phyloP scores from a whole-genome alignment of 305 asterid species.

The Fraxinus albicans region DNA sequence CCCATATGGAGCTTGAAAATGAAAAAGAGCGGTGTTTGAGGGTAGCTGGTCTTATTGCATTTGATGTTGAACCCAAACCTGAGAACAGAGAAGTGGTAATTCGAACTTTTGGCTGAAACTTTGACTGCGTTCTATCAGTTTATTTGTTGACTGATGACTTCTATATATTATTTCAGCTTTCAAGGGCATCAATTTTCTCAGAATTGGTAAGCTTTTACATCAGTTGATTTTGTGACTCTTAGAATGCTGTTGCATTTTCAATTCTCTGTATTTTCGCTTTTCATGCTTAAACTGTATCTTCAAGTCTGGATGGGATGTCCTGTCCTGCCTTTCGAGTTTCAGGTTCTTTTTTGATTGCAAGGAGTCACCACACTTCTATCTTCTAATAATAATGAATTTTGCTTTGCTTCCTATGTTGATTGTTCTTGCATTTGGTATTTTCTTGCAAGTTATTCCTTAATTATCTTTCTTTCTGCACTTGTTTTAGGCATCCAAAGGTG shows the following conservation, averaged over 20 bases:
- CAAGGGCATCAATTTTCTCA: constrained; percentile 71
- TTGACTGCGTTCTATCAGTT: constrained; percentile 5
- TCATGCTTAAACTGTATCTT: constrained; percentile 7
- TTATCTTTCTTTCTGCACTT: constrained; percentile 14
- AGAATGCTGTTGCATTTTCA: background rate
- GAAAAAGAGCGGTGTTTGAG: constrained; percentile 72
- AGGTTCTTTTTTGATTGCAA: background rate
- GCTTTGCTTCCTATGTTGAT: constrained; percentile 5
- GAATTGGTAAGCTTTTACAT: constrained; percentile 62
- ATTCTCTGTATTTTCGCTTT: constrained; percentile 3
- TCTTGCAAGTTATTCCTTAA: background rate
- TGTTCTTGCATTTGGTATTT: constrained; percentile 1
- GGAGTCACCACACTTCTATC: background rate
- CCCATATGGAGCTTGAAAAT: constrained; percentile 85
- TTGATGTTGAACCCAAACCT: constrained; percentile 65
- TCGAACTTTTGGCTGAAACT: background rate
- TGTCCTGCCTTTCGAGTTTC: background rate
- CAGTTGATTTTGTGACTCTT: background rate
- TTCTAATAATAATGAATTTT: background rate
- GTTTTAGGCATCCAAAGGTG: constrained; percentile 76
- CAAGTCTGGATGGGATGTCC: background rate
- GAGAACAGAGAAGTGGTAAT: constrained; percentile 82
- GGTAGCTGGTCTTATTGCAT: constrained; percentile 74
- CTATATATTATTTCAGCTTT: constrained; percentile 60
- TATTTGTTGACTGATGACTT: constrained; percentile 23